Conservation (phyloP, 1,284 basidiomycete species). For the Tremellales sp. region DNA sequence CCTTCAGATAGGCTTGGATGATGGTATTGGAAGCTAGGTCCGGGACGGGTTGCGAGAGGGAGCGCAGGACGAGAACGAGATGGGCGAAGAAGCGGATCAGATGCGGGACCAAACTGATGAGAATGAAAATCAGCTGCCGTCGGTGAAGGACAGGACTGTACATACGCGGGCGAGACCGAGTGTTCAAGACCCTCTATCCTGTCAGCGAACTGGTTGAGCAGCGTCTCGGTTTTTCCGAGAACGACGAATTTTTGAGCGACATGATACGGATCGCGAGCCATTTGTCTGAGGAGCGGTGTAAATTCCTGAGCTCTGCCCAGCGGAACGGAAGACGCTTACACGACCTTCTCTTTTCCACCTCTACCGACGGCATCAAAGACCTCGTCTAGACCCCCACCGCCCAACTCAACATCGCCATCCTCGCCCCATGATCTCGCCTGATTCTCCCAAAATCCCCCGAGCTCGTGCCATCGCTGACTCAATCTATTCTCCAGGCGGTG, state of each 20-base stretch:
- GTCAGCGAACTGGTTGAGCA: slow-evolving; percentile 70
- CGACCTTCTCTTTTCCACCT: slow-evolving; percentile 32
- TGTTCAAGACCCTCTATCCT: slow-evolving; percentile 52
- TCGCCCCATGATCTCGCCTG: slow-evolving; percentile 29
- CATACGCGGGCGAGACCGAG: slow-evolving; percentile 61
- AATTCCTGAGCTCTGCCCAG: slow-evolving; percentile 3
- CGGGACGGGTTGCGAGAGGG: slow-evolving; percentile 70
- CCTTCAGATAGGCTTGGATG: slow-evolving; percentile 80
- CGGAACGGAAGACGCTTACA: slow-evolving; percentile 28
- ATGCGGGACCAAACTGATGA: slow-evolving; percentile 37
- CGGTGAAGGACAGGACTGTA: slow-evolving; percentile 50
- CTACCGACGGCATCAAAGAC: slow-evolving; percentile 42
- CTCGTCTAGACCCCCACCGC: slow-evolving; percentile 38
- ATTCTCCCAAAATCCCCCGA: slow-evolving; percentile 48
- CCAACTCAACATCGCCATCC: slow-evolving; percentile 32
- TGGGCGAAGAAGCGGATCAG: slow-evolving; percentile 86
- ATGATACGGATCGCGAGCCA: slow-evolving; percentile 70
- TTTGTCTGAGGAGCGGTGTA: slow-evolving; percentile 53
- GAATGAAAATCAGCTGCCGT: too few relatives aligned
- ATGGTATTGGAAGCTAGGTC: slow-evolving; percentile 74
- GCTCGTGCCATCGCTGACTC: slow-evolving; percentile 40
- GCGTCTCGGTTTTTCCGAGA: slow-evolving; percentile 62
- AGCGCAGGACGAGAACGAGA: slow-evolving; percentile 81
- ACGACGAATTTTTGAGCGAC: slow-evolving; percentile 74
- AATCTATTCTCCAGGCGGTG: slow-evolving; percentile 67